Base-by-base conservation (phyloP, 768 basidiomycete species). In the Lentinula detonsa region DNA sequence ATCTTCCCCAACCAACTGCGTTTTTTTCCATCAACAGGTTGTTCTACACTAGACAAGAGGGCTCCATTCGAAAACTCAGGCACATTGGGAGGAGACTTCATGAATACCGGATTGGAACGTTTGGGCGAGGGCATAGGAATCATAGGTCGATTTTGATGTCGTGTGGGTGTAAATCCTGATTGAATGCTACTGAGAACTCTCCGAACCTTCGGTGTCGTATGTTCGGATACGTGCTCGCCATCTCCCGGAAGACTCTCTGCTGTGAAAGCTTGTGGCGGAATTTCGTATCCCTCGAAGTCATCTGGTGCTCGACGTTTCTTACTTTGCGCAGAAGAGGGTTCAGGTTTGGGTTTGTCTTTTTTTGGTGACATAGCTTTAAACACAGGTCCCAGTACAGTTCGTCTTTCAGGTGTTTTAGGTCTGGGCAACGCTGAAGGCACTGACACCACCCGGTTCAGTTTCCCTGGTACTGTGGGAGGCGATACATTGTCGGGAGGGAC, bases 241-340 rank as follows among this genome's bases (percentile, higher is more conserved):
- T 75, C 73, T 53, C 76, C 76, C 21, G 78, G 73, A 31, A 81
- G 70, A 48, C 83, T 78, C 9, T 87, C 86, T 0, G 76, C 74
- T 40, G 80, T 86, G 74, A 83, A 89, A 3, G 77, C 87, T 67
- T 91, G 88, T 0, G 82, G 80, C 28, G 88, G 86, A 31, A 87
- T 72, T 57, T 80, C 78, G 57, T 71, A 80, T 64, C 78, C 74
- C 54, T 90, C 88, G 63, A 88, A 88, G 65, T 92, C 90, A 59
- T 91, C 90, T 1, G 91, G 90, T 31, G 85, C 86, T 23, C 84
- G 82, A 10, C 90, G 81, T 69, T 91, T 92, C 75, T 85, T 86
- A 34, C 88, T 85, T 39, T 82, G 79, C 15, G 81, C 72, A 21
- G 74, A 69, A 50, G 76, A 69, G 43, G 73, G 69, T 54, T 70